Percentiles rank a stretch among this genome's conserved stretches.
Evolutionary conservation across 2,329 filamentous ascomycete genomes (phyloP).

Genomic region (Stachybotrys echinatus): DNA sequence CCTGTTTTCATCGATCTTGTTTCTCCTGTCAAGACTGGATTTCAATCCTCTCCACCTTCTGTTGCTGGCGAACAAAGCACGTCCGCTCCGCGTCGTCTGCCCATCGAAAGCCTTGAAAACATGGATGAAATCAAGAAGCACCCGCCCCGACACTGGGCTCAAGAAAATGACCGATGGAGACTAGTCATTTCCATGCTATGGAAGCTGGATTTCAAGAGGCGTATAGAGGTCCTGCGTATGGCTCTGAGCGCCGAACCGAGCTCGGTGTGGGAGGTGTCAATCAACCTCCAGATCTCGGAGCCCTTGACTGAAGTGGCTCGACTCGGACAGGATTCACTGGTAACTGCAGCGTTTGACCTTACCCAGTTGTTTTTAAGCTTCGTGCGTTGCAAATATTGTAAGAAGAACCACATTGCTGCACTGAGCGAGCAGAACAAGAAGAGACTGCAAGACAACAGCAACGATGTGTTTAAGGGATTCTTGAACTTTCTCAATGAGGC

Average conservation of each 20-base stretch:
- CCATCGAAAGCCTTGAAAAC: conserved; percentile 14
- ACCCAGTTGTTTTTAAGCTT: conserved; percentile 24
- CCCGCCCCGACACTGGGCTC: conserved; percentile 16
- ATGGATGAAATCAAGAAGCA: conserved; percentile 15
- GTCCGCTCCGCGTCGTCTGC: conserved; percentile 4
- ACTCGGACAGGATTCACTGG: conserved; percentile 5
- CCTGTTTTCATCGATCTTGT: background rate
- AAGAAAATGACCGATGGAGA: conserved; percentile 19
- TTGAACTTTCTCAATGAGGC: conserved; percentile 19
- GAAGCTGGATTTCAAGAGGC: conserved; percentile 20
- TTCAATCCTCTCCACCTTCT: background rate
- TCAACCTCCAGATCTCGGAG: conserved; percentile 10
- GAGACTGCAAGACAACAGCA: conserved; percentile 3
- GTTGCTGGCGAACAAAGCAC: background rate
- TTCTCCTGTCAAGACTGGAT: background rate
- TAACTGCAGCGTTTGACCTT: conserved; percentile 21
- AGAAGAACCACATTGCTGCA: conserved; percentile 12
- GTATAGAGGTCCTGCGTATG: conserved; percentile 17
- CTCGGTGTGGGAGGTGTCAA: conserved; percentile 12
- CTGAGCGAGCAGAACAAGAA: conserved; percentile 9
- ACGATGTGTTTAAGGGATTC: conserved; percentile 12
- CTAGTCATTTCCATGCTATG: conserved; percentile 23
- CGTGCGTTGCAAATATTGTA: conserved; percentile 14
- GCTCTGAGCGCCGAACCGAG: conserved; percentile 9
- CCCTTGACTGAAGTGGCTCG: conserved; percentile 8